A percentile compares a stretch with the other conserved stretches of the same genome.
phyloP scores from a whole-genome alignment of 2,329 filamentous ascomycete genomes.

The Zelopaecilomyces penicillatus region DNA sequence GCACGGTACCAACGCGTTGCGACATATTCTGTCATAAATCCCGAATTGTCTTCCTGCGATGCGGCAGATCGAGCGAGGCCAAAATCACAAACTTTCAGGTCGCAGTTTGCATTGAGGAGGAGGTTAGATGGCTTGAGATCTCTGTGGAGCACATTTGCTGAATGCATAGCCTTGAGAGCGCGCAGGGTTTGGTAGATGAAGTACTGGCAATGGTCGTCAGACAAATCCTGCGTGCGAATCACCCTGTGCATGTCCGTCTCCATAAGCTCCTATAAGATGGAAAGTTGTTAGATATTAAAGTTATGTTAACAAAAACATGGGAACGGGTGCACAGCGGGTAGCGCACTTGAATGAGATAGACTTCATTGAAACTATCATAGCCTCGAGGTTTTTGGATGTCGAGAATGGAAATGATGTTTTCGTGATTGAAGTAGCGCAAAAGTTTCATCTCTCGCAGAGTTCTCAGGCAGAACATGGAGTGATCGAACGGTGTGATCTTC shows the following conservation, averaged over 20 bases:
- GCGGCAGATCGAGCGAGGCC: slow-evolving; percentile 91
- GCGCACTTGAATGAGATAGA: slow-evolving; percentile 91
- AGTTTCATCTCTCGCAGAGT: slow-evolving; percentile 99
- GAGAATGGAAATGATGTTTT: slow-evolving; percentile 99
- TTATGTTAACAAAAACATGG: neutral
- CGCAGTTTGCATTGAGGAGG: slow-evolving; percentile 95
- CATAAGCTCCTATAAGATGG: slow-evolving; percentile 71
- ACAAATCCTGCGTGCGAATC: slow-evolving; percentile 95
- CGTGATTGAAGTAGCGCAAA: slow-evolving; percentile 96
- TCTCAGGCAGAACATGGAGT: slow-evolving; percentile 96
- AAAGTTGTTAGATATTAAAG: too few relatives aligned
- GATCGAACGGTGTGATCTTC: slow-evolving; percentile 99
- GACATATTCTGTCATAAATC: slow-evolving; percentile 99
- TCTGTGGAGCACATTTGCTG: slow-evolving; percentile 92
- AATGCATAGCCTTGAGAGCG: slow-evolving; percentile 98
- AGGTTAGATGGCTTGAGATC: slow-evolving; percentile 97
- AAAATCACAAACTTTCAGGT: slow-evolving; percentile 98
- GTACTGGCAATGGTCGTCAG: slow-evolving; percentile 99
- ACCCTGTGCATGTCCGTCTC: slow-evolving; percentile 99
- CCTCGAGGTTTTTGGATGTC: slow-evolving; percentile 97
- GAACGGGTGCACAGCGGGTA: neutral
- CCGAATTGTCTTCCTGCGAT: slow-evolving; percentile 98
- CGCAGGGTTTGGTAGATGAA: slow-evolving; percentile 99
- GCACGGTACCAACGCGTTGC: slow-evolving; percentile 98
- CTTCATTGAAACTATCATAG: slow-evolving; percentile 94